phyloP scores from a whole-genome alignment of 2,329 filamentous ascomycete species.

The Penicillium sp. region DNA sequence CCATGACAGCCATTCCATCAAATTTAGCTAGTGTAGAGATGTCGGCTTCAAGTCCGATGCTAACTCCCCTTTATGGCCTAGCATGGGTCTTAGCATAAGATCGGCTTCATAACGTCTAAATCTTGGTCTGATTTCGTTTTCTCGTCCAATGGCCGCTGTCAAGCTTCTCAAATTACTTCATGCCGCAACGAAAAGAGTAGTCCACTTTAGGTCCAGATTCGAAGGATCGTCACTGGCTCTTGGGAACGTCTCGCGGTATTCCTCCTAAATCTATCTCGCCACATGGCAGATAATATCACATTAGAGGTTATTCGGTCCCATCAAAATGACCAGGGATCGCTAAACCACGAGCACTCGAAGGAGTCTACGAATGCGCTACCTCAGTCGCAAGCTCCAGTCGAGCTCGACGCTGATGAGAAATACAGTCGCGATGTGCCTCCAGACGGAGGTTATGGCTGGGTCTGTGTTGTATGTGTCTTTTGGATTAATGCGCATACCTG shows the following conservation, averaged over 20 bases:
- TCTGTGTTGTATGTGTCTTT: conserved; percentile 55
- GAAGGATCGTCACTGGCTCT: conserved; percentile 2
- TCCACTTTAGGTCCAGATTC: not conserved
- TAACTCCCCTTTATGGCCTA: not conserved
- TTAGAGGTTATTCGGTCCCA: conserved; percentile 30
- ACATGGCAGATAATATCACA: conserved; percentile 34
- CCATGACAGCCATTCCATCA: not conserved
- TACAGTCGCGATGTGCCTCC: conserved; percentile 38
- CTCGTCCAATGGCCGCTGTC: not conserved
- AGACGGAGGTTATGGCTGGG: conserved; percentile 63
- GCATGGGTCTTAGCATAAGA: not conserved
- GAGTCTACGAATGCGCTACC: conserved; percentile 10
- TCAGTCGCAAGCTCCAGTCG: conserved; percentile 2
- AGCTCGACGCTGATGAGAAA: conserved; percentile 29
- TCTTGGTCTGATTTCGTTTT: not conserved
- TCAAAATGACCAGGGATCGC: conserved; percentile 11
- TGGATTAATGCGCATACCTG: conserved; percentile 69
- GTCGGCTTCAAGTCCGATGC: conserved; percentile 18
- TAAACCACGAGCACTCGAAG: conserved; percentile 2
- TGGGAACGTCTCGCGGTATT: not conserved
- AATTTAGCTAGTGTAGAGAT: not conserved
- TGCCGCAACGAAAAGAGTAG: conserved; percentile 16
- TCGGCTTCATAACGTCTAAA: not conserved
- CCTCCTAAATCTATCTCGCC: not conserved
- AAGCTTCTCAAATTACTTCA: not conserved